Conservation (phyloP, 176 grass and related monocot genomes). For the Secale cereale region DNA sequence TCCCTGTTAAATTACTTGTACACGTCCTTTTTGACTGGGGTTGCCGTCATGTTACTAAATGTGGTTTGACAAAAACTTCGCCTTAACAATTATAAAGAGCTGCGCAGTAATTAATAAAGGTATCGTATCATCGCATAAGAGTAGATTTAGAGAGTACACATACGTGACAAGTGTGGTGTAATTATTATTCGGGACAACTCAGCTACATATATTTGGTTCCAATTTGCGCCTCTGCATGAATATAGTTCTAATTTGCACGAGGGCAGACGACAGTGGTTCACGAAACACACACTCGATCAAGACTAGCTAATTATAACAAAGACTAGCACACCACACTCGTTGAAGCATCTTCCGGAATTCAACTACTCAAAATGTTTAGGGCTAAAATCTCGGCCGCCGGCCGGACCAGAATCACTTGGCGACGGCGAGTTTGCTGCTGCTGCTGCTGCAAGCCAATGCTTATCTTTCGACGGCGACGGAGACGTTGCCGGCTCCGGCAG, state of each 20-base stretch:
- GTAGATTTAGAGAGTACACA: no score
- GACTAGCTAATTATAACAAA: not conserved
- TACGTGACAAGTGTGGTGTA: not conserved
- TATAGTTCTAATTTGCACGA: not conserved
- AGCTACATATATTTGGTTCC: not conserved
- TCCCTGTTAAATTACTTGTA: no score
- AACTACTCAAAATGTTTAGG: not conserved
- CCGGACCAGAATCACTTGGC: not conserved
- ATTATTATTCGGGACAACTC: not conserved
- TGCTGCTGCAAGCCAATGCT: not conserved
- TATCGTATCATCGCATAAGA: no score
- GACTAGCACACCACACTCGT: not conserved
- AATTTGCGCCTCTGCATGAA: no score
- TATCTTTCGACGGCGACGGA: slow-evolving; percentile 33
- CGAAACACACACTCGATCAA: not conserved
- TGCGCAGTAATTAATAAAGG: no score
- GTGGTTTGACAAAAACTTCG: no score
- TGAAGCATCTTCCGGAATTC: not conserved
- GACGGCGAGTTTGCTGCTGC: not conserved
- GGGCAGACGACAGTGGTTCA: not conserved
- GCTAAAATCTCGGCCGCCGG: not conserved
- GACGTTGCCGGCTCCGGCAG: slow-evolving; percentile 3
- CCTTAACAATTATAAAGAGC: no score
- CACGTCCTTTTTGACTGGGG: no score
- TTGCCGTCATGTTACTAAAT: no score